phyloP scores from a whole-genome alignment of 176 grass and related monocot species.

The Cenchrus americanus region DNA sequence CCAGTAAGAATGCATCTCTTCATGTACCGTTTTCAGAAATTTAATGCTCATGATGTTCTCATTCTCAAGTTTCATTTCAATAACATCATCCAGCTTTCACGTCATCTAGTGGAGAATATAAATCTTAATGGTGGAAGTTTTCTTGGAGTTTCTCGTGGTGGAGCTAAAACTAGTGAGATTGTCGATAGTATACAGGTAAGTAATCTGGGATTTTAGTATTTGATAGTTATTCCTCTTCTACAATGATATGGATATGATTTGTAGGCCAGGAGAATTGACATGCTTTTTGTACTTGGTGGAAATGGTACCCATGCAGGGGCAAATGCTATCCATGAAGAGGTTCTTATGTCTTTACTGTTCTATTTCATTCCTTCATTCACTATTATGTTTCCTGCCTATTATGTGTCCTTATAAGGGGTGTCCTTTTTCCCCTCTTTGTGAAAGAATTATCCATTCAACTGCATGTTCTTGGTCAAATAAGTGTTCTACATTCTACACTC shows the following conservation, averaged over 20 bases:
- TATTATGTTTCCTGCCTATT: neutral
- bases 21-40: neutral
- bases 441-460: neutral
- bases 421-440: neutral
- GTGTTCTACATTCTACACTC: neutral
- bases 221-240: neutral
- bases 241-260: slow-evolving; percentile 16
- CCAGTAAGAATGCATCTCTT: slow-evolving; percentile 53
- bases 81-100: slow-evolving; percentile 71
- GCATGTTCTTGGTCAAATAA: neutral
- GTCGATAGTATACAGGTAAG: slow-evolving; percentile 89
- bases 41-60: slow-evolving; percentile 14
- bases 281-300: slow-evolving; percentile 97
- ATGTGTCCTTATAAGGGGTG: neutral
- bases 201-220: neutral
- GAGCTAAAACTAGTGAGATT: slow-evolving; percentile 81
- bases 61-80: slow-evolving; percentile 17
- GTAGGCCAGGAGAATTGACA: slow-evolving; percentile 83
- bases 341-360: slow-evolving; percentile 10
- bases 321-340: slow-evolving; percentile 95
- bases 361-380: slow-evolving; percentile 11
- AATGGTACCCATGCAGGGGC: slow-evolving; percentile 95
- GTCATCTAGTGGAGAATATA: slow-evolving; percentile 86
- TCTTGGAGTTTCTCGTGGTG: slow-evolving; percentile 92
- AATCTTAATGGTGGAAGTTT: slow-evolving; percentile 95